Evolutionary conservation across 2,329 filamentous ascomycete genomes (phyloP).

Genomic region (Cercospora sp.): DNA sequence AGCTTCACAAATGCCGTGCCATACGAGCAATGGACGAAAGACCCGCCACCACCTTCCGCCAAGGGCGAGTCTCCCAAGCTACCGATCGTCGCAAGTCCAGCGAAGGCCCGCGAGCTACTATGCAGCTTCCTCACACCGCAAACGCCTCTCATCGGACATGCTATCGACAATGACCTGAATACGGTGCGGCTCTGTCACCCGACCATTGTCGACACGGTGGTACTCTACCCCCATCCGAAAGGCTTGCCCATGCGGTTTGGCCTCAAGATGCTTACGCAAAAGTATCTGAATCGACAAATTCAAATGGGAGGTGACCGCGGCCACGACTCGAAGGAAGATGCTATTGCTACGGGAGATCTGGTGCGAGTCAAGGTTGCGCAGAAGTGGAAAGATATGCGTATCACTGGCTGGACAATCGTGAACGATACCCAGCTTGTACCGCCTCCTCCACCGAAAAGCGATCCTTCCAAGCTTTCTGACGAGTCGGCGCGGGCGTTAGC

Average conservation of each 20-base stretch:
- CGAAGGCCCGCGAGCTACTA: conserved; percentile 72
- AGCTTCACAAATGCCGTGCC: conserved; percentile 70
- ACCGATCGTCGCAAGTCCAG: conserved; percentile 73
- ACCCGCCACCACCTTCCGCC: conserved; percentile 17
- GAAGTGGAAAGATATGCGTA: conserved; percentile 68
- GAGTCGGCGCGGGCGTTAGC: conserved; percentile 4
- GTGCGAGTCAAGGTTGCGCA: conserved; percentile 70
- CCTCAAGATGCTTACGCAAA: conserved; percentile 72
- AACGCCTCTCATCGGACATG: conserved; percentile 88
- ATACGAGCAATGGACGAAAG: conserved; percentile 44
- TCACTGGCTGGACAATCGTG: conserved; percentile 65
- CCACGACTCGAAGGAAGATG: conserved; percentile 92
- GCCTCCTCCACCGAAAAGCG: conserved; percentile 13
- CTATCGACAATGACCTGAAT: conserved; percentile 93
- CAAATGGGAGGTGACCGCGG: conserved; percentile 69
- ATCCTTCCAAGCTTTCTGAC: background rate
- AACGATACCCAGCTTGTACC: conserved; percentile 46
- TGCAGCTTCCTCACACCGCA: conserved; percentile 72
- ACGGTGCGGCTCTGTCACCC: conserved; percentile 80
- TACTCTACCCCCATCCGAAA: conserved; percentile 76
- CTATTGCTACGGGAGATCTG: conserved; percentile 82
- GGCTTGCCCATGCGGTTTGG: conserved; percentile 77
- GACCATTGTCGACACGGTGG: conserved; percentile 78
- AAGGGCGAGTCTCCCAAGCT: conserved; percentile 45
- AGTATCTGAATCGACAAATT: conserved; percentile 72